Conservation (phyloP, 768 basidiomycete genomes). For the Pilatotrama ljubarskyi region DNA sequence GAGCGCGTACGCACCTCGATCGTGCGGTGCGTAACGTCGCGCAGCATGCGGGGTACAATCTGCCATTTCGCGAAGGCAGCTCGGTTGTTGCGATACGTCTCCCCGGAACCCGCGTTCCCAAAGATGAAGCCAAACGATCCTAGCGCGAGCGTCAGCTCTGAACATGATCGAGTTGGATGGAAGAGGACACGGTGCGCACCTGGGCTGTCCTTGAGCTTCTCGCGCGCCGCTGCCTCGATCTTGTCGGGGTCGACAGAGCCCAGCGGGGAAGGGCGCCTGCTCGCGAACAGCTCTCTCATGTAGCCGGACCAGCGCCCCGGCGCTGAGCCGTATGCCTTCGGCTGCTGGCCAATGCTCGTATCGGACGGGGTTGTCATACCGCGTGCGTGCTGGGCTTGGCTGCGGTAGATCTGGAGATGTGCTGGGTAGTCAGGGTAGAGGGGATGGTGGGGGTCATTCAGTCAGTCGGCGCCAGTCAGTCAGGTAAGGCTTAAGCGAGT, state of each 20-base stretch:
- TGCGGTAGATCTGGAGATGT: neutral
- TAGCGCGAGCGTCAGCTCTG: constrained; percentile 27
- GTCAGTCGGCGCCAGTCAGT: no score
- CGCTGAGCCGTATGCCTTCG: constrained; percentile 9
- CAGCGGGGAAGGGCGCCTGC: constrained; percentile 32
- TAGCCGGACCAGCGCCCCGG: constrained; percentile 25
- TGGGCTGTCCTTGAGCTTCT: constrained; percentile 57
- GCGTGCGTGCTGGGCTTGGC: neutral
- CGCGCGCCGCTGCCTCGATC: constrained; percentile 66
- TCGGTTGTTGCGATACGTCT: constrained; percentile 68
- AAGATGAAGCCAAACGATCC: constrained; percentile 74
- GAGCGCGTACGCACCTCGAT: constrained; percentile 49
- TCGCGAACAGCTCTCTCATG: constrained; percentile 27
- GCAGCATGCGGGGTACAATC: constrained; percentile 82
- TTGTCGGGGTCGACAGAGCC: constrained; percentile 63
- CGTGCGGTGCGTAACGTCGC: constrained; percentile 54
- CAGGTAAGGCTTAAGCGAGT: no score
- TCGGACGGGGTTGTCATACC: neutral
- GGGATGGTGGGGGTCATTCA: no score
- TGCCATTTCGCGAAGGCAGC: constrained; percentile 64
- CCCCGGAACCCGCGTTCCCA: constrained; percentile 72
- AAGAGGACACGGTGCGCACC: constrained; percentile 39
- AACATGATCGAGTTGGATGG: neutral
- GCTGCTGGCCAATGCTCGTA: neutral
- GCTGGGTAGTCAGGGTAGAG: no score